These are phyloP conservation scores for Acer campestre DNA, from an alignment of 345 rosid genomes.

Conservation along the genomic window DNA sequence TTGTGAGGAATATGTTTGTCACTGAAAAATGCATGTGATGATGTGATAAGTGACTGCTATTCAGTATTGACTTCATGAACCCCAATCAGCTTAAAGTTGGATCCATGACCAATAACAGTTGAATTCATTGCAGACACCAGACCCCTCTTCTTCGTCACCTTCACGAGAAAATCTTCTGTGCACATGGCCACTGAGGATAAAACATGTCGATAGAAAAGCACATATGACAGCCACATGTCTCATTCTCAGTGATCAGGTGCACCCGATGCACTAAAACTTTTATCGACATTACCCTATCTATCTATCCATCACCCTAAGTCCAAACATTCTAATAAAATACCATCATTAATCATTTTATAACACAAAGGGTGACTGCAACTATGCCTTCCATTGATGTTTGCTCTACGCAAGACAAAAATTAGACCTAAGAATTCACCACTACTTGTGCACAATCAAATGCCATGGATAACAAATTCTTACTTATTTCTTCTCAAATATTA, in stretches of 20 bases:
- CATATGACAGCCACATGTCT: too few species aligned
- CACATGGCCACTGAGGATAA: too few species aligned
- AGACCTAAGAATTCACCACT: not conserved
- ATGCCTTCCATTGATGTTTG: not conserved
- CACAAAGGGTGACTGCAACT: not conserved
- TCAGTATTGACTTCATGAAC: not conserved
- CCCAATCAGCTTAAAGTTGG: not conserved
- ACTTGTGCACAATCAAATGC: not conserved
- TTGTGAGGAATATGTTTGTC: not conserved
- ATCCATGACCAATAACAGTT: not conserved
- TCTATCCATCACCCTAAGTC: not conserved
- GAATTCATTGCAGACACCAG: not conserved
- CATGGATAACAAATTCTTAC: not conserved
- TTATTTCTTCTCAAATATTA: not conserved
- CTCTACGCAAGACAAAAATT: not conserved
- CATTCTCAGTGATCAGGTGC: too few species aligned
- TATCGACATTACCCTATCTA: too few species aligned
- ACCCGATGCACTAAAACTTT: too few species aligned
- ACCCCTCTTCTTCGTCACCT: not conserved
- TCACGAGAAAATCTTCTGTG: too few species aligned
- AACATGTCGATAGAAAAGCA: too few species aligned
- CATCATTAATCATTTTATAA: too few species aligned
- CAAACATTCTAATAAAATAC: not conserved
- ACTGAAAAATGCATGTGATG: conserved; percentile 1
- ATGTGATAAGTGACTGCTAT: not conserved